Base-by-base conservation (phyloP, 129 eudicot species). In the Centrapalus pauciflorus region DNA sequence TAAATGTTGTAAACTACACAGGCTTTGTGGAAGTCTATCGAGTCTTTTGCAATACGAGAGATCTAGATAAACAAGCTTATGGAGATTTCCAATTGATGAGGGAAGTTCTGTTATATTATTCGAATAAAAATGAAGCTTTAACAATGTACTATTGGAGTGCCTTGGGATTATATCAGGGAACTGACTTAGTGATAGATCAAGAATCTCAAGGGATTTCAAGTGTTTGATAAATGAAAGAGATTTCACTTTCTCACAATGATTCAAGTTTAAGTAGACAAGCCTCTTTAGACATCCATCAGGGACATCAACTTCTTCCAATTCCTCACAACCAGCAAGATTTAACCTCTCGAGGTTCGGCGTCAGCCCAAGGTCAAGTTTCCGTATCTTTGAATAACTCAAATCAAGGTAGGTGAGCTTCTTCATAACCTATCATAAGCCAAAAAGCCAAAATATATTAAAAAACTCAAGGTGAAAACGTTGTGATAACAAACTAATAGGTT, bases 71-170 rank as follows among this genome's bases (percentile, higher is more conserved):
- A 25, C 35, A 54, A 54, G 60, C 60, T 25, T 55, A 12, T 55
- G 38, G 28, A 55, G 38, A 55, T 55, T 26, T 28, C 38, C 62
- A 56, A 56, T 56, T 28, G 62, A 56, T 56, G 62, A 27, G 38
- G 62, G 62, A n/a, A 55, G 0, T 28, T 55, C 40, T n/a, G 11
- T 13, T 55, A 25, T 25, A 26, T 4, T 3, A 1, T 0, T 5
- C 0, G 0, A 0, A 0, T 9, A 12, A 26, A n/a, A n/a, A 24
- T 25, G 1, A 4, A 55, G 61, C 19, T 55, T 20, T 26, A 0
- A 9, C 34, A 55, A 26, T 12, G 3, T 55, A 55, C 26, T 24
- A 34, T 0, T 11, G 20, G 19, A 25, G 34, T 4, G 34, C 52
- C 20, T 2, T 45, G 23, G n/a, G 52, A 14, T 0, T n/a, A 45